These are phyloP conservation scores for Flaveria robusta DNA, from an alignment of 129 eudicot genomes.

Conservation along the genomic window DNA sequence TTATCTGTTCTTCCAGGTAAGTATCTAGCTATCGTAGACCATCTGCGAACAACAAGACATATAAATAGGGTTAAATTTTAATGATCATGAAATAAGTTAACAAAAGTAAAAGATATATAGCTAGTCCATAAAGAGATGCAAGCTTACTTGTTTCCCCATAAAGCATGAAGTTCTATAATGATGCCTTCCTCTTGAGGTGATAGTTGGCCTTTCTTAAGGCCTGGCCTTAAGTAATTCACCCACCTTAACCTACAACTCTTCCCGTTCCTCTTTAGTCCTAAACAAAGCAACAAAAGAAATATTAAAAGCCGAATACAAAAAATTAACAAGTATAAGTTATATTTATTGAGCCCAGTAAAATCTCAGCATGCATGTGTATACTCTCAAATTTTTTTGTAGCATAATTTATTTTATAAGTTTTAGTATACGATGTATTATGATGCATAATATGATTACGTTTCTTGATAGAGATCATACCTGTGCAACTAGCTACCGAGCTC, in stretches of 20 bases:
- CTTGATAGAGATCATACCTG: constrained; percentile 45
- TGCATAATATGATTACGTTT: neutral
- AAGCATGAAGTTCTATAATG: constrained; percentile 84
- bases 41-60: constrained; percentile 38
- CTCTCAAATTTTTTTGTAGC: neutral
- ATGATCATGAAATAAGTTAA: constrained; percentile 3
- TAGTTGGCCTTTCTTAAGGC: constrained; percentile 76
- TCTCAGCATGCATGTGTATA: too few relatives aligned
- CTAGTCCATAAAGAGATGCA: constrained; percentile 8
- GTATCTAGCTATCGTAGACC: constrained; percentile 85
- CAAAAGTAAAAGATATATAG: neutral
- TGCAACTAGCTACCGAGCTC: constrained; percentile 67
- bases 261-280: constrained; percentile 79
- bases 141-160: constrained; percentile 91
- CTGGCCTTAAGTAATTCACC: constrained; percentile 91
- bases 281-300: neutral
- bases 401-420: neutral
- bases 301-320: neutral
- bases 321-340: neutral
- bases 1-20: constrained; percentile 87
- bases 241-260: constrained; percentile 91
- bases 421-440: neutral
- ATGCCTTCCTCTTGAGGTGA: constrained; percentile 93
- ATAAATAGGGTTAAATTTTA: constrained; percentile 7
- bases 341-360: neutral